Percentiles rank a stretch among this genome's conserved stretches.
Evolutionary conservation across 2,329 filamentous ascomycete species (phyloP).

Genomic region (Magnaporthales sp.): DNA sequence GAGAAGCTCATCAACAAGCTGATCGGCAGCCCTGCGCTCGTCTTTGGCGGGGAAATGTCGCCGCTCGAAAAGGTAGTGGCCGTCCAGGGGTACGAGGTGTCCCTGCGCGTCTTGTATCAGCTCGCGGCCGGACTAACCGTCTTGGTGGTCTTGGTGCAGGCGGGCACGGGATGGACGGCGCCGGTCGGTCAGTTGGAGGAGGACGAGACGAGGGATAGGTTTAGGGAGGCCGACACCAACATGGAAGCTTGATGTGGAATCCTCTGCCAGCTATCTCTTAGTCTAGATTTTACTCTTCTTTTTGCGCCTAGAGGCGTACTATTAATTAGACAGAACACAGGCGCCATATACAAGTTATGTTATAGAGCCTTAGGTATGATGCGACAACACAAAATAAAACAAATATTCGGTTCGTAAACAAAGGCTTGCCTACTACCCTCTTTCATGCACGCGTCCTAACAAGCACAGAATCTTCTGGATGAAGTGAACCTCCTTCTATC

Average conservation of each 20-base stretch:
- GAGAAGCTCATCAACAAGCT: slow-evolving; percentile 34
- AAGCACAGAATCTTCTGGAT: too few species aligned
- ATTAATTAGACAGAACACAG: too few species aligned
- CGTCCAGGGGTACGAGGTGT: slow-evolving; percentile 35
- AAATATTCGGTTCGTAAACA: too few species aligned
- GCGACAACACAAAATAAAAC: too few species aligned
- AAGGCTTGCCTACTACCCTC: too few species aligned
- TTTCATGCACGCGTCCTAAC: too few species aligned
- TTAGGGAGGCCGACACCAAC: slow-evolving; percentile 19
- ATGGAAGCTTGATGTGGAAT: slow-evolving; percentile 19
- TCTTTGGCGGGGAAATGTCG: slow-evolving; percentile 33
- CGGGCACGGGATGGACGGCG: slow-evolving; percentile 40
- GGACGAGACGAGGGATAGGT: slow-evolving; percentile 22
- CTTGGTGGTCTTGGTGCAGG: slow-evolving; percentile 37
- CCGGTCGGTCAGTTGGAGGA: slow-evolving; percentile 37
- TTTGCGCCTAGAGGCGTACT: too few species aligned
- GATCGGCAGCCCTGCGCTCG: slow-evolving; percentile 41
- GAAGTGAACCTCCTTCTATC: too few species aligned
- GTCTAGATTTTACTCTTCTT: too few species aligned
- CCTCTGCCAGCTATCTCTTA: too few species aligned
- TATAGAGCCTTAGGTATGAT: too few species aligned
- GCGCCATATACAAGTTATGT: too few species aligned
- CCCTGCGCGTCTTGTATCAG: slow-evolving; percentile 36
- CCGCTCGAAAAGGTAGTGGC: slow-evolving; percentile 34
- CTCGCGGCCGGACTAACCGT: slow-evolving; percentile 34